Conservation (phyloP, 441 rosid genomes). For the Populus trichocarpa region DNA sequence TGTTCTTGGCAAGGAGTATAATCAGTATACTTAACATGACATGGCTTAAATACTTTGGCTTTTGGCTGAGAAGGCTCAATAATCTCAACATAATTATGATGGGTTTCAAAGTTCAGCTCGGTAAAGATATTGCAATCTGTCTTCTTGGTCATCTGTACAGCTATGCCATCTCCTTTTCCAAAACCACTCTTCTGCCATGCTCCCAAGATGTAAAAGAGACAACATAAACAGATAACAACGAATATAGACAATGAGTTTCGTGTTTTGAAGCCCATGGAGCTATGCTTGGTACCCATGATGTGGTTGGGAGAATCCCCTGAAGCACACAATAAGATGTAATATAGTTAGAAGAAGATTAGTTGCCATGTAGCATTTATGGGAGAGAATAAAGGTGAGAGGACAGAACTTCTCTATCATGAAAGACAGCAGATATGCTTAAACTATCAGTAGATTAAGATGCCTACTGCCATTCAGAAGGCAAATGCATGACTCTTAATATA, state of each 20-base stretch:
- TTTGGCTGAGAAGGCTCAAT: slow-evolving; percentile 7
- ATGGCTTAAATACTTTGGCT: slow-evolving; percentile 38
- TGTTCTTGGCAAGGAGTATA: slow-evolving; percentile 77
- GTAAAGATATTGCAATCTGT: slow-evolving; percentile 62
- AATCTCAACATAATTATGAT: slow-evolving; percentile 21
- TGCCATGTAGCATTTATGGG: neutral
- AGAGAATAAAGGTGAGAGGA: neutral
- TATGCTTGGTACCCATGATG: slow-evolving; percentile 62
- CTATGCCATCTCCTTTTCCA: slow-evolving; percentile 84
- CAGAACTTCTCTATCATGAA: neutral
- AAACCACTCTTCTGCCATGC: slow-evolving; percentile 97
- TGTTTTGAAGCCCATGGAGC: slow-evolving; percentile 38
- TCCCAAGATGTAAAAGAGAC: slow-evolving; percentile 87
- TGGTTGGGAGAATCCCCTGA: slow-evolving; percentile 21
- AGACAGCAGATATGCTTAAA: neutral
- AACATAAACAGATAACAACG: slow-evolving; percentile 68
- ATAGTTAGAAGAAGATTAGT: neutral
- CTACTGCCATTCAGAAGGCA: too few relatives aligned
- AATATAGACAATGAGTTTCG: slow-evolving; percentile 67
- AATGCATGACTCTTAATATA: too few relatives aligned
- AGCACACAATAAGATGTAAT: slow-evolving; percentile 8
- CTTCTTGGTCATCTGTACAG: slow-evolving; percentile 56
- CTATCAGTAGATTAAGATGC: neutral
- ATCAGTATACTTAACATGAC: slow-evolving; percentile 49
- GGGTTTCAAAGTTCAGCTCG: slow-evolving; percentile 39